Evolutionary conservation across 202 grass and related monocot genomes (phyloP), one percentile per base, ranked within the genome.

Genomic region (Setaria italica): DNA sequence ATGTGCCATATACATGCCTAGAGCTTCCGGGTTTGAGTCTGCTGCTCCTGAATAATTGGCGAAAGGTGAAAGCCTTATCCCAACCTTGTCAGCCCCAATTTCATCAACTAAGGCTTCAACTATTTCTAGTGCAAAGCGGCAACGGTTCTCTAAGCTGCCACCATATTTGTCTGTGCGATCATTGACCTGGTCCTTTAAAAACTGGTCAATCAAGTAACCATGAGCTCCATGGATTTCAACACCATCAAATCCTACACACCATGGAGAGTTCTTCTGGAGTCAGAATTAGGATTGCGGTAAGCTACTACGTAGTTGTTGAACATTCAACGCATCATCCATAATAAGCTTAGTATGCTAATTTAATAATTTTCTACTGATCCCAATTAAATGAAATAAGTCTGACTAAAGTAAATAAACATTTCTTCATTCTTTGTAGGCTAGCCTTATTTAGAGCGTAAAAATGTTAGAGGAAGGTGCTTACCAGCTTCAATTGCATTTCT

Each of bases 401-500:
- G 9, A 55, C 0, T 10, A 43, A 56, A 68, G 4, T 70, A 29
- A 58, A 70, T 25, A 49, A 53, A 71, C 21, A 62, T 13, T 6
- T 60, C 16, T 69, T 35, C 15, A 11, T 20, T 29, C 12, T 79
- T 58, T 49, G 19, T 41, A 58, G 4, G 30, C 2, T n/a, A 77
- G 60, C 55, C 14, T 69, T 33, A 57, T 76, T 62, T 65, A 16
- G 13, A 56, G 10, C 37, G 32, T 25, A 72, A 69, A 69, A 71
- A 87, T 53, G 29, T 34, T 4, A 35, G 29, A 50, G 29, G 47
- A 53, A 80, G 53, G 49, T 46, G 17, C 73, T 89, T 87, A 95
- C 93, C 95, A 63, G 93, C 87, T 72, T 98, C 85, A 77, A 98
- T 89, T 70, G 95, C 93, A 90, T 95, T 98, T 90, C 91, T 92